Percentiles rank a stretch among this genome's conserved stretches.
phyloP scores from a whole-genome alignment of 179 eudicot species.

The Kewa caespitosa region DNA sequence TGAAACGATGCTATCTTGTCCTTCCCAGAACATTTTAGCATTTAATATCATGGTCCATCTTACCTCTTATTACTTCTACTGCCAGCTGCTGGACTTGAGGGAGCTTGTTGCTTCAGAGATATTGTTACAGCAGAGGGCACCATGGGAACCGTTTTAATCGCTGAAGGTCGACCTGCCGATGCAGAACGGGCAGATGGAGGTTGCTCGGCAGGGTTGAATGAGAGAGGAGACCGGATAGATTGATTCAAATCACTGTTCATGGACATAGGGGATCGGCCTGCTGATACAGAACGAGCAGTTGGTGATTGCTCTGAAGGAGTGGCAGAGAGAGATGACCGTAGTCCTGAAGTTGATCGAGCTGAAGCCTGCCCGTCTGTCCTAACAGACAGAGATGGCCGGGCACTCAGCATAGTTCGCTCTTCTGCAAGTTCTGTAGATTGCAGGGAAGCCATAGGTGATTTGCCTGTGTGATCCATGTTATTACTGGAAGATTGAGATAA shows the following conservation, averaged over 20 bases:
- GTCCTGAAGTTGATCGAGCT: constrained; percentile 20
- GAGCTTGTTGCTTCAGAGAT: constrained; percentile 51
- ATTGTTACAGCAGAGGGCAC: constrained; percentile 60
- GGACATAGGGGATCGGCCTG: constrained; percentile 39
- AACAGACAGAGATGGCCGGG: constrained; percentile 40
- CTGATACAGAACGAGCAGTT: constrained; percentile 38
- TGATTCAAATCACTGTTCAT: constrained; percentile 22
- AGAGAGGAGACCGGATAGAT: constrained; percentile 28
- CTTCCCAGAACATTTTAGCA: background rate
- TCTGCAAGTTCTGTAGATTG: constrained; percentile 24
- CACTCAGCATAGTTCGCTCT: constrained; percentile 11
- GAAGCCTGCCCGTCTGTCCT: constrained; percentile 32
- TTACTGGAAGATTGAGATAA: constrained; percentile 28
- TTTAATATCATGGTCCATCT: background rate
- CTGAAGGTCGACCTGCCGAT: constrained; percentile 43
- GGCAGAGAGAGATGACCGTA: constrained; percentile 18
- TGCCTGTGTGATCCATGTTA: constrained; percentile 27
- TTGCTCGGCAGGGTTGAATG: constrained; percentile 44
- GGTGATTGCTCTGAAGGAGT: constrained; percentile 48
- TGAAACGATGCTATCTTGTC: background rate
- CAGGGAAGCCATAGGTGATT: constrained; percentile 4
- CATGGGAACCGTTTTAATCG: constrained; percentile 51
- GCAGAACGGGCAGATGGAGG: constrained; percentile 59
- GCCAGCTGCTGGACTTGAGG: constrained; percentile 45
- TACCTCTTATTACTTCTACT: constrained; percentile 61